phyloP scores from a whole-genome alignment of 208 protist species.

The Polymyxa betae region DNA sequence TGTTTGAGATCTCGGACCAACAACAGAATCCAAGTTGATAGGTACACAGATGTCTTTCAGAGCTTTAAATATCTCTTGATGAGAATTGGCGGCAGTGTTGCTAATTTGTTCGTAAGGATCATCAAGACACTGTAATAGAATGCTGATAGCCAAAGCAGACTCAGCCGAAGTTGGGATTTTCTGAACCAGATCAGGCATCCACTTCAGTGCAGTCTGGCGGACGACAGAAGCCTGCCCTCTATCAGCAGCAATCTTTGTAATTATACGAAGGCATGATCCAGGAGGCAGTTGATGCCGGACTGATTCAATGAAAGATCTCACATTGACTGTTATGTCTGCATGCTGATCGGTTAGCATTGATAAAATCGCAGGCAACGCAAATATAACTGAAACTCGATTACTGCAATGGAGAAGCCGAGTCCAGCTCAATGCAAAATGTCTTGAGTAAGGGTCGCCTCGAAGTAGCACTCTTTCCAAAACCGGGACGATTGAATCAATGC shows the following conservation, averaged over 20 bases:
- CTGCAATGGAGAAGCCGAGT: not conserved
- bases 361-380: not conserved
- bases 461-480: not conserved
- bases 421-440: not conserved
- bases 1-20: not conserved
- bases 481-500: not conserved
- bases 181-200: not conserved
- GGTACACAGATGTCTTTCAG: not conserved
- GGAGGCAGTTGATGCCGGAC: not conserved
- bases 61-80: not conserved
- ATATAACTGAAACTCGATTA: not conserved
- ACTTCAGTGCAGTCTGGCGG: not conserved
- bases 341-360: not conserved
- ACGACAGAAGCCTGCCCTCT: not conserved
- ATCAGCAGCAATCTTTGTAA: not conserved
- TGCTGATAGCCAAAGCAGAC: not conserved
- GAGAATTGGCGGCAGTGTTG: not conserved
- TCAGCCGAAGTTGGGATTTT: not conserved
- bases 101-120: not conserved
- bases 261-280: not conserved
- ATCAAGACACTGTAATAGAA: not conserved
- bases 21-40: not conserved
- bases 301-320: not conserved
- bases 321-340: not conserved
- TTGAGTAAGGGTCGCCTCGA: not conserved